A percentile compares a stretch with the other conserved stretches of the same genome.
These are phyloP conservation scores for Corymbia maculata DNA, from an alignment of 345 rosid genomes.

Conservation along the genomic window DNA sequence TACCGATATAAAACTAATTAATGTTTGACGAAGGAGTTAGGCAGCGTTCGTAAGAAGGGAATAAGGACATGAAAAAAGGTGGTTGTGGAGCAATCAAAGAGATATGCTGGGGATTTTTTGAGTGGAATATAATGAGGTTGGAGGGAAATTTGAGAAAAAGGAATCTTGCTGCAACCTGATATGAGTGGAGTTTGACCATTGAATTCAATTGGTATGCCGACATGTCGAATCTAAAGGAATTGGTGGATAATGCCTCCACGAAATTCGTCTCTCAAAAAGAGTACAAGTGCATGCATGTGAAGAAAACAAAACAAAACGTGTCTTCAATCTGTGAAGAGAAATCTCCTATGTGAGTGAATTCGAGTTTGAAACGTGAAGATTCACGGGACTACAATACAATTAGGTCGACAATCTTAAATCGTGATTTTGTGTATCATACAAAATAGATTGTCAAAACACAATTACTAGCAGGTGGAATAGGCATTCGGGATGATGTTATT, in stretches of 20 bases:
- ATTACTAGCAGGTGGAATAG: not conserved
- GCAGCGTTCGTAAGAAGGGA: not conserved
- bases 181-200: not conserved
- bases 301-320: not conserved
- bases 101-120: not conserved
- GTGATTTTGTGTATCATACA: not conserved
- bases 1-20: no score
- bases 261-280: not conserved
- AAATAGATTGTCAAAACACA: not conserved
- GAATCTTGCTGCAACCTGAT: not conserved
- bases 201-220: not conserved
- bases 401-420: not conserved
- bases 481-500: not conserved
- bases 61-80: not conserved
- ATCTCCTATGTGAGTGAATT: not conserved
- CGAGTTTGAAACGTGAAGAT: not conserved
- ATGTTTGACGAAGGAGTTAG: not conserved
- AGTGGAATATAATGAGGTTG: not conserved
- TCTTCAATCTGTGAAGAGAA: not conserved
- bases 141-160: not conserved
- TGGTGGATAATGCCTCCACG: not conserved
- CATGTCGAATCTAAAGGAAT: not conserved
- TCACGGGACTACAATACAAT: not conserved
- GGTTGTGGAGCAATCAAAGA: not conserved
- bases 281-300: not conserved